phyloP scores from a whole-genome alignment of 345 rosid species.

The Citrus cavaleriei region DNA sequence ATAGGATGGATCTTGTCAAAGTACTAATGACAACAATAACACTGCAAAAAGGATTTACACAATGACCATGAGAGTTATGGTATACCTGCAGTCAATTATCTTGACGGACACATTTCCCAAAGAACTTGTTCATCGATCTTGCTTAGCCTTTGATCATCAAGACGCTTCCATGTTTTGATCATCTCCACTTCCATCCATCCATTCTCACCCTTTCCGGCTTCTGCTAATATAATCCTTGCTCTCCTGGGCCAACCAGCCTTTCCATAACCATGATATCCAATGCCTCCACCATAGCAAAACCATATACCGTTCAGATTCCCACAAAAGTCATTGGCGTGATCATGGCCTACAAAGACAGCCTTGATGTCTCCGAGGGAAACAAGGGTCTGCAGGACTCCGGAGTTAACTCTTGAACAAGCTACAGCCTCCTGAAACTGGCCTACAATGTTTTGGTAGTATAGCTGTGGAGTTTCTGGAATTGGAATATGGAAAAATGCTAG shows the following conservation, averaged over 20 bases:
- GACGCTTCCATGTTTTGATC: slow-evolving; percentile 82
- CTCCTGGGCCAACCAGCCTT: slow-evolving; percentile 69
- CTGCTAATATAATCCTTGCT: slow-evolving; percentile 65
- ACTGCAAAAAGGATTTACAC: background rate
- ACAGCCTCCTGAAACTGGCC: slow-evolving; percentile 78
- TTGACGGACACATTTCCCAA: slow-evolving; percentile 24
- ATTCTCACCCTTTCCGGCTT: slow-evolving; percentile 46
- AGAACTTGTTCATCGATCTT: slow-evolving; percentile 71
- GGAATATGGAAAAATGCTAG: slow-evolving; percentile 88
- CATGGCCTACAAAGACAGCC: slow-evolving; percentile 86
- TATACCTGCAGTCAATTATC: background rate
- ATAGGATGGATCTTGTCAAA: background rate
- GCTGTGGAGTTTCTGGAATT: slow-evolving; percentile 59
- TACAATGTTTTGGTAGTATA: slow-evolving; percentile 46
- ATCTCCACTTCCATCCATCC: slow-evolving; percentile 59
- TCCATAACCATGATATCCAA: slow-evolving; percentile 91
- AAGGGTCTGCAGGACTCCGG: slow-evolving; percentile 62
- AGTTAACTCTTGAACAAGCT: slow-evolving; percentile 67
- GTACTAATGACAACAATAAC: background rate
- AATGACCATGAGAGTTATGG: background rate
- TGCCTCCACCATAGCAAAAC: slow-evolving; percentile 96
- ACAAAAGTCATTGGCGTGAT: slow-evolving; percentile 84
- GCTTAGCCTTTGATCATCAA: slow-evolving; percentile 63
- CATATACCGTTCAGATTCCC: slow-evolving; percentile 72
- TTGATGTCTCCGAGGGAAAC: slow-evolving; percentile 74